Percentiles rank a stretch among this genome's conserved stretches.
These are phyloP conservation scores for Diplotaxis tenuifolia DNA, from an alignment of 345 rosid genomes.

Conservation along the genomic window DNA sequence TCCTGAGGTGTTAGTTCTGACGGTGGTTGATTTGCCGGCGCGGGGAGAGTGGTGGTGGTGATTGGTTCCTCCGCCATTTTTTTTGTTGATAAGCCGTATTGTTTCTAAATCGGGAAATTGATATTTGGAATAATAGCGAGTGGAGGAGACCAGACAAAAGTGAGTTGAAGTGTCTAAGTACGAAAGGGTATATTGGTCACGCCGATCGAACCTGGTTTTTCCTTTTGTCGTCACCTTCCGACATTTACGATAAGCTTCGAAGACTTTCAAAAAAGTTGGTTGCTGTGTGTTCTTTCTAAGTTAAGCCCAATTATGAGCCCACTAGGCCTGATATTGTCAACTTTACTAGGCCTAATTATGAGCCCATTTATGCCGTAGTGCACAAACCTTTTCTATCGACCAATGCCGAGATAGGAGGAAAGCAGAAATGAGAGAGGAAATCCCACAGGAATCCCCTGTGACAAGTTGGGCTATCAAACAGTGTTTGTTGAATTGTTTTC, in stretches of 20 bases:
- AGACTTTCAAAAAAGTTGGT: not conserved
- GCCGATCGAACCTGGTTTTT: conserved; percentile 6
- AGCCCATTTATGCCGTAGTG: not conserved
- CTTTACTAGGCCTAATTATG: not conserved
- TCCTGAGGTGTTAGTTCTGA: not conserved
- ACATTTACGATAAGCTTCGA: not conserved
- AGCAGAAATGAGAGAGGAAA: too few species aligned
- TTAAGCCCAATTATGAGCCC: too few species aligned
- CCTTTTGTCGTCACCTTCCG: not conserved
- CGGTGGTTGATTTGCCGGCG: conserved; percentile 19
- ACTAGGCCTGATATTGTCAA: not conserved
- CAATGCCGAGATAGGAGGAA: too few species aligned
- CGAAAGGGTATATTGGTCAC: conserved; percentile 15
- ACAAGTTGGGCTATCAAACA: too few species aligned
- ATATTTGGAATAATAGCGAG: not conserved
- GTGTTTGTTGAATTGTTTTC: too few species aligned
- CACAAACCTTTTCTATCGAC: not conserved
- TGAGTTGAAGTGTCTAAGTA: conserved; percentile 1
- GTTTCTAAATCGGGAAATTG: conserved; percentile 4
- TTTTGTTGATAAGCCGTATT: not conserved
- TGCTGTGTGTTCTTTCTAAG: not conserved
- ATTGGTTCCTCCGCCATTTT: conserved; percentile 41
- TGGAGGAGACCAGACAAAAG: not conserved
- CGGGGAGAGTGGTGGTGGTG: conserved; percentile 21
- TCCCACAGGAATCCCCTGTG: too few species aligned